Percentiles rank a stretch among this genome's conserved stretches.
Conservation (phyloP, 768 basidiomycete species). For the Dendrothele bispora region DNA sequence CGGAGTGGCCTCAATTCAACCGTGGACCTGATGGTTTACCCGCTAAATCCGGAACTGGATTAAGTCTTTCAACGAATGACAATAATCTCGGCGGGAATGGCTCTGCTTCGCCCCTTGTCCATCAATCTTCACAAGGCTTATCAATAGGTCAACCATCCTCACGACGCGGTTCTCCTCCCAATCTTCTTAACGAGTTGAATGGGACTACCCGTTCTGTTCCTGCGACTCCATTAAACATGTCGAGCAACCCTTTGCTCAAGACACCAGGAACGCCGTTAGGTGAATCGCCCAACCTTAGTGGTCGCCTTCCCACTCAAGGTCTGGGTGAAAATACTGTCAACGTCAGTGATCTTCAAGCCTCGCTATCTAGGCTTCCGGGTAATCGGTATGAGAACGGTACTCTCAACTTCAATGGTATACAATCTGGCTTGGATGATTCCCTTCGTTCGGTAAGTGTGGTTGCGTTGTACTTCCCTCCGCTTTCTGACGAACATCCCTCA, state of each 20-base stretch:
- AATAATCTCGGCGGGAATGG: constrained; percentile 44
- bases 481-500: constrained; percentile 30
- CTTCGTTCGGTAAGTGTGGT: constrained; percentile 40
- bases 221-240: constrained; percentile 71
- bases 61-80: constrained; percentile 60
- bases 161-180: constrained; percentile 74
- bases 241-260: constrained; percentile 53
- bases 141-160: constrained; percentile 46
- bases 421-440: constrained; percentile 50
- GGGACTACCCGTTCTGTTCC: constrained; percentile 77
- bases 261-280: constrained; percentile 68
- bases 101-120: constrained; percentile 61
- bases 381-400: constrained; percentile 56
- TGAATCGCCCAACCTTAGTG: constrained; percentile 58
- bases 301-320: constrained; percentile 57
- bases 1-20: constrained; percentile 93
- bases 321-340: constrained; percentile 51
- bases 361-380: constrained; percentile 66
- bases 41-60: constrained; percentile 70
- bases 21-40: constrained; percentile 67
- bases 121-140: constrained; percentile 58
- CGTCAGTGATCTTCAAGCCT: constrained; percentile 63
- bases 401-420: constrained; percentile 54
- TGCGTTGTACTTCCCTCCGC: constrained; percentile 5
- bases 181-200: constrained; percentile 58